These are phyloP conservation scores for Solanum boliviense DNA, from an alignment of 257 asterid genomes.

Conservation along the genomic window DNA sequence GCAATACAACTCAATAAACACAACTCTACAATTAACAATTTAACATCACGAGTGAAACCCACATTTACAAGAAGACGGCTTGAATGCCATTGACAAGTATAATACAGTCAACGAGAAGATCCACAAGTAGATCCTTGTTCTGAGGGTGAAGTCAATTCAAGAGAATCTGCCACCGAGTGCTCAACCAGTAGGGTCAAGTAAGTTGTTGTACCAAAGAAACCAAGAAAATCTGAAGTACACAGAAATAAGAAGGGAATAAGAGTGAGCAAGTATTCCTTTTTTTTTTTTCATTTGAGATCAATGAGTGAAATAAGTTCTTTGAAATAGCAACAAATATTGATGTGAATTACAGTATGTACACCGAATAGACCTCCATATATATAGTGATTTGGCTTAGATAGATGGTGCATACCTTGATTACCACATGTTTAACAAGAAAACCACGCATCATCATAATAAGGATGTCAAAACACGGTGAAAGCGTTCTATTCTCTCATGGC, in stretches of 20 bases:
- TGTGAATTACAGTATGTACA: not conserved
- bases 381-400: not conserved
- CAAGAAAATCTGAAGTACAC: not conserved
- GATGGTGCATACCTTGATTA: not conserved
- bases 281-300: not conserved
- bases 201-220: not conserved
- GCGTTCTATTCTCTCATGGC: slow-evolving; percentile 5
- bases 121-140: not conserved
- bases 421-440: not conserved
- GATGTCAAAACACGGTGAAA: slow-evolving; percentile 3
- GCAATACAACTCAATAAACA: not conserved
- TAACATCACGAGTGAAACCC: not conserved
- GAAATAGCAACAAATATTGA: not conserved
- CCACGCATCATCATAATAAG: not conserved
- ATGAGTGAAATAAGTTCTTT: not conserved
- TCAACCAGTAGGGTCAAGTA: not conserved
- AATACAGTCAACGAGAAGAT: not conserved
- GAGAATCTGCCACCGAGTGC: not conserved
- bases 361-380: not conserved
- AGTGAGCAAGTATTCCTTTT: not conserved
- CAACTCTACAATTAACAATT: slow-evolving; percentile 4
- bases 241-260: not conserved
- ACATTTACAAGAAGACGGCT: slow-evolving; percentile 5
- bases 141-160: not conserved
- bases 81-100: not conserved